A percentile compares a stretch with the other conserved stretches of the same genome.
Conservation (phyloP, 139 green algal genomes). For the Chlamydomonas sp. region DNA sequence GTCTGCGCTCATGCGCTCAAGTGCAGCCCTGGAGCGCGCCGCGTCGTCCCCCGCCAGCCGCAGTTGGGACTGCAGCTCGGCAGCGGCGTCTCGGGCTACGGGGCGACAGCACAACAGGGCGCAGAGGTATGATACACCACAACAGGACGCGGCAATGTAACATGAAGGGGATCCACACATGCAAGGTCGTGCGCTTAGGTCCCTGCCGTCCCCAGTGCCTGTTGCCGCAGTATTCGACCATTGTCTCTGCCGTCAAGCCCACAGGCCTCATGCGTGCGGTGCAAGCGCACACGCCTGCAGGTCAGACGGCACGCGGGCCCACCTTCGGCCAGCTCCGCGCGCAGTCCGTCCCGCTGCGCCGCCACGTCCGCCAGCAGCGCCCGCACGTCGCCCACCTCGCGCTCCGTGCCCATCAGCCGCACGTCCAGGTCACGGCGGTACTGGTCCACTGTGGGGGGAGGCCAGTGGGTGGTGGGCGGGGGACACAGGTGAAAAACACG, state of each 20-base stretch:
- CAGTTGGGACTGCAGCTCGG: slow-evolving; percentile 20
- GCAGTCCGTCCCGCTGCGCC: not conserved
- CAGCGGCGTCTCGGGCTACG: not conserved
- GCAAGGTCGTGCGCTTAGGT: not conserved
- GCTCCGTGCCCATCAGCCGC: slow-evolving; percentile 7
- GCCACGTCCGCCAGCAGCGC: not conserved
- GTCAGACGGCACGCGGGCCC: not conserved
- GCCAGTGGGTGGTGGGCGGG: not conserved
- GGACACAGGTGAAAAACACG: not conserved
- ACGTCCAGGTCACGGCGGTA: slow-evolving; percentile 21
- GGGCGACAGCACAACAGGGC: not conserved
- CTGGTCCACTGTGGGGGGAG: not conserved
- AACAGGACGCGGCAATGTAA: no score
- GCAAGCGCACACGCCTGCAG: not conserved
- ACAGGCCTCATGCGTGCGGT: not conserved
- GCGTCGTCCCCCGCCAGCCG: not conserved
- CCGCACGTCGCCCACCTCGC: not conserved
- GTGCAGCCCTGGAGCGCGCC: not conserved
- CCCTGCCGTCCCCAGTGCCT: not conserved
- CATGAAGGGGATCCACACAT: no score
- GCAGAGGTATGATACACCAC: no score
- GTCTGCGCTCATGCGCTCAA: not conserved
- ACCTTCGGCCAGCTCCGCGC: slow-evolving; percentile 10
- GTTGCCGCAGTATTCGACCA: not conserved
- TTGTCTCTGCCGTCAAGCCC: not conserved